Conservation (phyloP, 805 yeast genomes). For the Myxozyma lipomycoides region DNA sequence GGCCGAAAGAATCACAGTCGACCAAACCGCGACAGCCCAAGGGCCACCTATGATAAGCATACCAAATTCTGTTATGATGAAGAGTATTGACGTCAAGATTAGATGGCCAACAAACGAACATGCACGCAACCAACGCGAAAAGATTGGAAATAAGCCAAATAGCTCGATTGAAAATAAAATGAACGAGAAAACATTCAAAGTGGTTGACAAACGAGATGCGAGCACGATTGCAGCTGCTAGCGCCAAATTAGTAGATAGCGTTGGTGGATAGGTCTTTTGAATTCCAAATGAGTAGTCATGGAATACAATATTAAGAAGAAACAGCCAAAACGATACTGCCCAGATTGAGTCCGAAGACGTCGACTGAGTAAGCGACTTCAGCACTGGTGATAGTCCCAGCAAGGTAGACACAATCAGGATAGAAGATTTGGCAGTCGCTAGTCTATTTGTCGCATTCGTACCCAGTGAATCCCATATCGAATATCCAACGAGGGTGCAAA, state of each 20-base stretch:
- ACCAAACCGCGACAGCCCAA: slow-evolving; percentile 49
- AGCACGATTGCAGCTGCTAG: slow-evolving; percentile 82
- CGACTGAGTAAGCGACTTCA: slow-evolving; percentile 80
- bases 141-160: slow-evolving; percentile 68
- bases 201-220: slow-evolving; percentile 77
- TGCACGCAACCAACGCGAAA: slow-evolving; percentile 56
- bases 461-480: slow-evolving; percentile 29
- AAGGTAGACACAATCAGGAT: slow-evolving; percentile 64
- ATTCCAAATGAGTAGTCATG: slow-evolving; percentile 61
- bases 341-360: slow-evolving; percentile 93
- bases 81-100: slow-evolving; percentile 14
- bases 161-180: slow-evolving; percentile 67
- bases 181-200: slow-evolving; percentile 78
- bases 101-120: slow-evolving; percentile 28
- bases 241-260: slow-evolving; percentile 74
- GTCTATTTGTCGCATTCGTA: slow-evolving; percentile 10
- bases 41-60: slow-evolving; percentile 42
- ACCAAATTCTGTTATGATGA: slow-evolving; percentile 36
- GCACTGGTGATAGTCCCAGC: slow-evolving; percentile 79
- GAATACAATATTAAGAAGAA: slow-evolving; percentile 60
- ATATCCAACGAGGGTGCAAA: slow-evolving; percentile 34
- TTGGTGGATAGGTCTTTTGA: slow-evolving; percentile 38
- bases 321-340: slow-evolving; percentile 81
- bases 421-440: slow-evolving; percentile 51
- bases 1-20: slow-evolving; percentile 46